Evolutionary conservation across 148 eudicot species (phyloP).

Genomic region (Simmondsia chinensis): DNA sequence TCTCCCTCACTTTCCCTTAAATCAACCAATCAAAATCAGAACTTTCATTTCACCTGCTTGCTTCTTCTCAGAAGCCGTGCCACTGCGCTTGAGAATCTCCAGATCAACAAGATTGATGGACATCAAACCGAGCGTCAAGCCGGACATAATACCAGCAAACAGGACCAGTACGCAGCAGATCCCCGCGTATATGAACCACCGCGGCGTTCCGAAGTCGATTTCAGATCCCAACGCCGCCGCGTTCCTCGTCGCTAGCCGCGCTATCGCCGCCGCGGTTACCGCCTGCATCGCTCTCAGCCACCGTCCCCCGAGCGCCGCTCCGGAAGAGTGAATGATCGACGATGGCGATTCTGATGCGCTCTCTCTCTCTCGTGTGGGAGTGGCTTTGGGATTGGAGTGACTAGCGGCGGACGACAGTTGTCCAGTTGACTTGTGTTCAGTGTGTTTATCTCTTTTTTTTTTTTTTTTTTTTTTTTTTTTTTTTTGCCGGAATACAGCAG

Average conservation of each 20-base stretch:
- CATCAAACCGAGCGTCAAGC: slow-evolving; percentile 87
- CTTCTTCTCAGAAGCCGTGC: slow-evolving; percentile 51
- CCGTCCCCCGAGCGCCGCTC: not conserved
- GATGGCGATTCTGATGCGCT: too few species aligned
- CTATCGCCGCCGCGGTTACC: slow-evolving; percentile 35
- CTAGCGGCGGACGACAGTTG: too few species aligned
- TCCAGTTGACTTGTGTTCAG: too few species aligned
- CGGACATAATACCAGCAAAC: slow-evolving; percentile 94
- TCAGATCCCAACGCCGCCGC: slow-evolving; percentile 12
- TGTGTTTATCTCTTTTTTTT: too few species aligned
- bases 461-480: too few species aligned
- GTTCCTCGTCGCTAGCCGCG: slow-evolving; percentile 22
- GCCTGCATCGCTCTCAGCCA: slow-evolving; percentile 28
- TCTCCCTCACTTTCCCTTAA: too few species aligned
- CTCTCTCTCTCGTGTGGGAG: too few species aligned
- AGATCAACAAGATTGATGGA: slow-evolving; percentile 85
- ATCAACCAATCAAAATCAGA: not conserved
- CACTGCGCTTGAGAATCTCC: slow-evolving; percentile 88
- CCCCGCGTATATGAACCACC: slow-evolving; percentile 60
- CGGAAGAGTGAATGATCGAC: too few species aligned
- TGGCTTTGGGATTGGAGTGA: too few species aligned
- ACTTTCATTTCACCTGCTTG: slow-evolving; percentile 54
- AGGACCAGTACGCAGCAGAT: slow-evolving; percentile 49
- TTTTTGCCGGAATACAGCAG: too few species aligned
- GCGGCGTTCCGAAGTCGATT: slow-evolving; percentile 52